A percentile compares a stretch with the other conserved stretches of the same genome.
Evolutionary conservation across 1,284 basidiomycete genomes (phyloP).

Genomic region (Testicularia cyperi): DNA sequence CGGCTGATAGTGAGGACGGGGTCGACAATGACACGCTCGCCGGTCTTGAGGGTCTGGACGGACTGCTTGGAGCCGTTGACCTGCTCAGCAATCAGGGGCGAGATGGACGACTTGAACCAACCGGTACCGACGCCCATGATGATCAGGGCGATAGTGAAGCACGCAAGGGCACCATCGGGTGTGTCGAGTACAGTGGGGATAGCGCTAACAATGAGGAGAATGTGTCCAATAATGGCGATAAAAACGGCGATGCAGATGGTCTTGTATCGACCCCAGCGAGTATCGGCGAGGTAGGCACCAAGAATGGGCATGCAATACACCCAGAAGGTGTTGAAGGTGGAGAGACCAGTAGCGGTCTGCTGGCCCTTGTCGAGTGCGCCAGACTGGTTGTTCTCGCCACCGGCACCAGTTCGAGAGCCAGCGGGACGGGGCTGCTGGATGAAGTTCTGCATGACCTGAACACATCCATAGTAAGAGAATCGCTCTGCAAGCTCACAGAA

Average conservation of each 20-base stretch:
- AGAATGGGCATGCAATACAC: slow-evolving; percentile 55
- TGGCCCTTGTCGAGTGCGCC: slow-evolving; percentile 57
- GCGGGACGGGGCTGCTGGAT: slow-evolving; percentile 50
- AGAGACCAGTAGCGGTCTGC: slow-evolving; percentile 52
- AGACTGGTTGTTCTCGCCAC: slow-evolving; percentile 38
- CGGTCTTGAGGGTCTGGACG: slow-evolving; percentile 63
- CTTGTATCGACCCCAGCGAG: slow-evolving; percentile 63
- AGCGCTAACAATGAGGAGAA: slow-evolving; percentile 73
- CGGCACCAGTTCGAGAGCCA: slow-evolving; percentile 42
- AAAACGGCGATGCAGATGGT: slow-evolving; percentile 61
- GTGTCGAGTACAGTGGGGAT: slow-evolving; percentile 71
- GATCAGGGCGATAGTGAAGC: slow-evolving; percentile 64
- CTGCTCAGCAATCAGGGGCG: slow-evolving; percentile 63
- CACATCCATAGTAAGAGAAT: slow-evolving; percentile 57
- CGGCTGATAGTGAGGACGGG: slow-evolving; percentile 68
- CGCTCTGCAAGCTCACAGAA: slow-evolving; percentile 59
- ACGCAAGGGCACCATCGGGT: slow-evolving; percentile 66
- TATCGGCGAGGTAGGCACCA: slow-evolving; percentile 61
- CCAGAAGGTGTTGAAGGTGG: slow-evolving; percentile 58
- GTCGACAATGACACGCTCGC: slow-evolving; percentile 79
- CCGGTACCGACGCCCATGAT: slow-evolving; percentile 67
- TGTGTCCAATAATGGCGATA: slow-evolving; percentile 65
- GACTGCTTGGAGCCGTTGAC: slow-evolving; percentile 47
- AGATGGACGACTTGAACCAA: slow-evolving; percentile 69
- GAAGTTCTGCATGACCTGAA: slow-evolving; percentile 56